phyloP scores from a whole-genome alignment of 306 rosid genomes.

The Casuarina glauca region DNA sequence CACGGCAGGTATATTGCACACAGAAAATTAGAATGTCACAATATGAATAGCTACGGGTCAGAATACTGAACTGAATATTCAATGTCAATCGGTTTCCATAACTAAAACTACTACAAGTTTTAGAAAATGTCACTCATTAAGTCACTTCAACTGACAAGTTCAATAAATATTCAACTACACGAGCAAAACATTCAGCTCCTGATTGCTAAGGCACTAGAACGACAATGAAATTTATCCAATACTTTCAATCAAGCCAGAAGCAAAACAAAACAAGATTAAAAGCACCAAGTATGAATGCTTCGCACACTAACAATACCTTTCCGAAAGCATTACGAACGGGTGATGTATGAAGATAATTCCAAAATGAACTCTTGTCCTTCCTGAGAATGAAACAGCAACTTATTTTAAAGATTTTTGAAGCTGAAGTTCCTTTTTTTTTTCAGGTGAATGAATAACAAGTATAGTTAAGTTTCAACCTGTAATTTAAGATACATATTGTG shows the following conservation, averaged over 20 bases:
- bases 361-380: conserved; percentile 88
- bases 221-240: not conserved
- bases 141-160: not conserved
- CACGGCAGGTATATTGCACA: not conserved
- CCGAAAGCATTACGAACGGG: conserved; percentile 89
- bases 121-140: not conserved
- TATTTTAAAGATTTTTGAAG: conserved; percentile 31
- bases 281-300: conserved; percentile 13
- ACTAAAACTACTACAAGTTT: not conserved
- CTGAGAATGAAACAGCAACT: conserved; percentile 41
- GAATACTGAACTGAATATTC: not conserved
- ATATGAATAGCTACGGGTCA: not conserved
- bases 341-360: conserved; percentile 88
- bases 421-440: conserved; percentile 8
- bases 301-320: conserved; percentile 55
- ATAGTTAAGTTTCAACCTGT: conserved; percentile 73
- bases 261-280: conserved; percentile 5
- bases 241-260: conserved; percentile 3
- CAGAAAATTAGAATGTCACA: not conserved
- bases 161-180: not conserved
- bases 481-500: conserved; percentile 93
- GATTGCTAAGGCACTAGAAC: not conserved
- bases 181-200: not conserved
- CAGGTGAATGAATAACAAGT: conserved; percentile 15
- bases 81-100: not conserved